These are phyloP conservation scores for Marsdenia floribunda DNA, from an alignment of 257 asterid species.

Conservation along the genomic window DNA sequence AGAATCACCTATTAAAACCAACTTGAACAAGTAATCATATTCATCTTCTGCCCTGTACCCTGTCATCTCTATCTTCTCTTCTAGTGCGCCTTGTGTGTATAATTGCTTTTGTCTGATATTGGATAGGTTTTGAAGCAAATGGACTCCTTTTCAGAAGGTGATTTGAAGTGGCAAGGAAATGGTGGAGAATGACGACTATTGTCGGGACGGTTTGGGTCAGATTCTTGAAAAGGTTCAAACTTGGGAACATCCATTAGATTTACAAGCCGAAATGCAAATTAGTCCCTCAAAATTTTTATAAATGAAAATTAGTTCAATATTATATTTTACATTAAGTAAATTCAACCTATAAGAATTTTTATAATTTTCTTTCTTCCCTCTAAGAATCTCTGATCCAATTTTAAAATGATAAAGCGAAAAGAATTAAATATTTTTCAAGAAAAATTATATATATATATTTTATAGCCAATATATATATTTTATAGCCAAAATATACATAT, in stretches of 20 bases:
- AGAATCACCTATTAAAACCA: slow-evolving; percentile 21
- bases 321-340: too few relatives aligned
- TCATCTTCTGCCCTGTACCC: slow-evolving; percentile 20
- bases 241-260: not conserved
- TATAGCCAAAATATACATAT: too few relatives aligned
- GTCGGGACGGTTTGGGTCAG: not conserved
- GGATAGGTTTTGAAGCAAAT: not conserved
- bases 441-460: too few relatives aligned
- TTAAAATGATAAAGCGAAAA: too few relatives aligned
- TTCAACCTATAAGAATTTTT: too few relatives aligned
- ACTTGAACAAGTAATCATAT: slow-evolving; percentile 23
- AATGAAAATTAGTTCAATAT: too few relatives aligned
- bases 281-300: too few relatives aligned
- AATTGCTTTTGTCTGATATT: not conserved
- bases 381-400: too few relatives aligned
- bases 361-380: too few relatives aligned
- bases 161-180: slow-evolving; percentile 6
- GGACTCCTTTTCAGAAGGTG: not conserved
- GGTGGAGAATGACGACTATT: slow-evolving; percentile 4
- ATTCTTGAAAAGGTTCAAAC: slow-evolving; percentile 5
- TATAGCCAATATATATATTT: too few relatives aligned
- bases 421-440: too few relatives aligned
- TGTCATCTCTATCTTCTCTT: slow-evolving; percentile 9
- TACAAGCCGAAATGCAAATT: not conserved
- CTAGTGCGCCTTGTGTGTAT: not conserved